A percentile compares a stretch with the other conserved stretches of the same genome.
phyloP scores from a whole-genome alignment of 225 moss, liverwort and hornwort species.

The Thuidium tamariscinum region DNA sequence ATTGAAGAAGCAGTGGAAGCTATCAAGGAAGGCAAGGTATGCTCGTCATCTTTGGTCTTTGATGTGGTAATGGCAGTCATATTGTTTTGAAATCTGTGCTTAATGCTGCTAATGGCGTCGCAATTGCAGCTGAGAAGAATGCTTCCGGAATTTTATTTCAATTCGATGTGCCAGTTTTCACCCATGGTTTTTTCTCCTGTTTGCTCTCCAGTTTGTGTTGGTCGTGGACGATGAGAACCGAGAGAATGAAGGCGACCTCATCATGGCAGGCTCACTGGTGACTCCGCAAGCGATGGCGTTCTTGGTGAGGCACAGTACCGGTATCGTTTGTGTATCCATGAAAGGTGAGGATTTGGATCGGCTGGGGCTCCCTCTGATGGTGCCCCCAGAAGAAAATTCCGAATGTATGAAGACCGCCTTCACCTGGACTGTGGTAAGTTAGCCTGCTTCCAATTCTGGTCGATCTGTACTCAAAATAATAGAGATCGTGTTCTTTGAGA shows the following conservation, averaged over 20 bases:
- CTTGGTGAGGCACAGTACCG: conserved; percentile 69
- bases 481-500: background rate
- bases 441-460: background rate
- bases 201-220: conserved; percentile 56
- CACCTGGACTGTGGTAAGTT: conserved; percentile 81
- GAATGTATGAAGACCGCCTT: conserved; percentile 81
- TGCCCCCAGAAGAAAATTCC: conserved; percentile 46
- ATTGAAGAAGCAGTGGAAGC: conserved; percentile 35
- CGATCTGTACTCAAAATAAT: background rate
- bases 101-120: background rate
- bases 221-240: conserved; percentile 96
- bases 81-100: background rate
- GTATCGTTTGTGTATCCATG: conserved; percentile 90
- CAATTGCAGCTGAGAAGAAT: background rate
- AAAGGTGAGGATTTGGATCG: conserved; percentile 72
- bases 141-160: background rate
- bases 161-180: background rate
- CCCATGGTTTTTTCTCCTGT: background rate
- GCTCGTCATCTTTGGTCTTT: background rate
- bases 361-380: conserved; percentile 79
- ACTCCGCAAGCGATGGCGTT: conserved; percentile 78
- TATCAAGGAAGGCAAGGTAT: conserved; percentile 38
- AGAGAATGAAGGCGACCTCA: conserved; percentile 95
- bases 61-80: background rate
- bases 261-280: conserved; percentile 84